phyloP scores from a whole-genome alignment of 2,329 filamentous ascomycete species.

The Scopulariopsis brevicaulis region DNA sequence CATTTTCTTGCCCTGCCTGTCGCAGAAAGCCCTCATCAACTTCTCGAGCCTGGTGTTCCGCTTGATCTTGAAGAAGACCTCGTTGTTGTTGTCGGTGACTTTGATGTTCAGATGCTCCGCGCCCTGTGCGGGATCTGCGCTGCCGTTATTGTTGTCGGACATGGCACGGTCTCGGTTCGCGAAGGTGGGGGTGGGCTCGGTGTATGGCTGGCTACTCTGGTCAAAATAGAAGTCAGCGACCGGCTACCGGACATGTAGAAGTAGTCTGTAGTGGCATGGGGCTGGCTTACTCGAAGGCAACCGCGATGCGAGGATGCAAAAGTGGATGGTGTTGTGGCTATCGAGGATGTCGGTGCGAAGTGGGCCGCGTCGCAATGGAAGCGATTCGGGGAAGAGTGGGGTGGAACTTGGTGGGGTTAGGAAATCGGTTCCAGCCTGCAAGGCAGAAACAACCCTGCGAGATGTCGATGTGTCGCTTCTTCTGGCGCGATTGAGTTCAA shows the following conservation, averaged over 20 bases:
- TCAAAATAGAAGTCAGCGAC: background rate
- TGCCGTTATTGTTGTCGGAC: slow-evolving; percentile 40
- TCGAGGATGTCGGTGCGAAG: background rate
- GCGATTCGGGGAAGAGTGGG: background rate
- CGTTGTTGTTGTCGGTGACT: slow-evolving; percentile 98
- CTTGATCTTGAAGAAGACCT: slow-evolving; percentile 99
- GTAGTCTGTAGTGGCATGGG: background rate
- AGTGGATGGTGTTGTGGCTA: background rate
- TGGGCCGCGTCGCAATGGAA: background rate
- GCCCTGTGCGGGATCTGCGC: slow-evolving; percentile 30
- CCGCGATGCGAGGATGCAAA: background rate
- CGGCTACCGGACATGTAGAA: background rate
- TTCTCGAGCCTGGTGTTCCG: slow-evolving; percentile 91
- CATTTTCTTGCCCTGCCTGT: slow-evolving; percentile 81
- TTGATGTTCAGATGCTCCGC: slow-evolving; percentile 96
- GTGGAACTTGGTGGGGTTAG: background rate
- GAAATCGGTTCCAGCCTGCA: background rate
- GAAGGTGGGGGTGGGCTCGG: background rate
- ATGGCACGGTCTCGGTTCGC: no score
- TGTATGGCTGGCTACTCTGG: background rate
- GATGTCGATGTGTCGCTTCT: background rate
- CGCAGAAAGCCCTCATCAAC: slow-evolving; percentile 96
- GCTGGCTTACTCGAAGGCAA: background rate
- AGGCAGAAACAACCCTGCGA: background rate
- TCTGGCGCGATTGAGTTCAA: no score